These are phyloP conservation scores for Yarrowia galli DNA, from an alignment of 1,139 yeast species.

Conservation along the genomic window DNA sequence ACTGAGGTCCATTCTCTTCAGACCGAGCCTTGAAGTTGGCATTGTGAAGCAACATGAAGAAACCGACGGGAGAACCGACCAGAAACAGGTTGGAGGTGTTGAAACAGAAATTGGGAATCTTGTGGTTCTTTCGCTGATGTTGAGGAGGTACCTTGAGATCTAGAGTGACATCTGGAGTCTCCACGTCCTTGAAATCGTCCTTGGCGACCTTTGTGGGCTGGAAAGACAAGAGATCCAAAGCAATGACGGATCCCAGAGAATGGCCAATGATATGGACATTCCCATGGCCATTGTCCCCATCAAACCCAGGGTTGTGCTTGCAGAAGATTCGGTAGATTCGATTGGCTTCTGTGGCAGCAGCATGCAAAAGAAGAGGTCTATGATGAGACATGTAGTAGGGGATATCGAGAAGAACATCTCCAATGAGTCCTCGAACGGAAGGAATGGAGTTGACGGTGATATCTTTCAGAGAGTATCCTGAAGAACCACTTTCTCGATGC, in stretches of 20 bases:
- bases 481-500: conserved; percentile 40
- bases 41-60: conserved; percentile 57
- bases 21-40: conserved; percentile 47
- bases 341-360: conserved; percentile 76
- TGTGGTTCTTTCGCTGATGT: conserved; percentile 18
- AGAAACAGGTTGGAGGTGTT: conserved; percentile 78
- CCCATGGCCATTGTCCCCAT: conserved; percentile 56
- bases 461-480: conserved; percentile 66
- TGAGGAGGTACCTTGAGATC: conserved; percentile 46
- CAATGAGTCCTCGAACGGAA: conserved; percentile 76
- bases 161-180: conserved; percentile 43
- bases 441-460: conserved; percentile 83
- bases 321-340: conserved; percentile 66
- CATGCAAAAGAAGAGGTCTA: conserved; percentile 64
- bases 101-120: conserved; percentile 57
- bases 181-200: conserved; percentile 35
- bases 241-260: conserved; percentile 87
- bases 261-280: conserved; percentile 86
- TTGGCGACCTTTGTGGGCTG: conserved; percentile 57
- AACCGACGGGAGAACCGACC: conserved; percentile 90
- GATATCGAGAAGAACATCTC: conserved; percentile 87
- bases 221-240: conserved; percentile 72
- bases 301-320: conserved; percentile 71
- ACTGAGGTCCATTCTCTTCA: conserved; percentile 43
- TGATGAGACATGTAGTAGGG: conserved; percentile 84